Conservation (phyloP, 768 basidiomycete genomes). For the Lactarius pseudohatsudake region DNA sequence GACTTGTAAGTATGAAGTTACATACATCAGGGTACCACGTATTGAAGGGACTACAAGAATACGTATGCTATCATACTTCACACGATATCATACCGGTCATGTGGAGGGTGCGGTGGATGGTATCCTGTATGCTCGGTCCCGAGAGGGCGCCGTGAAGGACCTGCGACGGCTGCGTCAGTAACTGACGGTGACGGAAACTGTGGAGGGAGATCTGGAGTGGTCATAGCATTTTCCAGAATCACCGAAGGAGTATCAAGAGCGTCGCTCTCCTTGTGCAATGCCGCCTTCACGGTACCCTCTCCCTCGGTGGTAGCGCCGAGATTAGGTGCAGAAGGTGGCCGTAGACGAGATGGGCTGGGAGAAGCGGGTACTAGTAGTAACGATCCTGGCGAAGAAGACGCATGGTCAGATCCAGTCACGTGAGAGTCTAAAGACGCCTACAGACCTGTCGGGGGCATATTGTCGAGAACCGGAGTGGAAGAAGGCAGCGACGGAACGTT, state of each 20-base stretch:
- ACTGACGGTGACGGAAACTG: background rate
- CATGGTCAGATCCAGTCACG: background rate
- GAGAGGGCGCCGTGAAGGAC: background rate
- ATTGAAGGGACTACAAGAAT: too few species aligned
- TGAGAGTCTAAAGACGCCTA: background rate
- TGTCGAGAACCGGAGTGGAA: background rate
- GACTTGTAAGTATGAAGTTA: too few species aligned
- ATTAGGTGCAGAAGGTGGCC: background rate
- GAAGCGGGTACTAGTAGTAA: too few species aligned
- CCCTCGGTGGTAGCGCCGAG: background rate
- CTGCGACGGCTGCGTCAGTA: background rate
- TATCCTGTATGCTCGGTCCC: background rate
- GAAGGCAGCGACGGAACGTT: background rate
- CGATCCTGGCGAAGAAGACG: background rate
- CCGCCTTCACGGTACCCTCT: background rate
- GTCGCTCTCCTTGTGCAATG: background rate
- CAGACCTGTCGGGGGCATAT: background rate
- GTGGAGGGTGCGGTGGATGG: background rate
- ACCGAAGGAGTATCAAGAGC: too few species aligned
- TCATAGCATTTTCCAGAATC: too few species aligned
- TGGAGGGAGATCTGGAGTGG: background rate
- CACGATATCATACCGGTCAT: background rate
- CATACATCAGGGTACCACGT: too few species aligned
- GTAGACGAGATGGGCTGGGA: background rate
- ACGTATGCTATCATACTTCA: background rate